Evolutionary conservation across 2,329 filamentous ascomycete genomes (phyloP), one percentile per base, ranked within the genome.

Genomic region (Macrophomina phaseolina): DNA sequence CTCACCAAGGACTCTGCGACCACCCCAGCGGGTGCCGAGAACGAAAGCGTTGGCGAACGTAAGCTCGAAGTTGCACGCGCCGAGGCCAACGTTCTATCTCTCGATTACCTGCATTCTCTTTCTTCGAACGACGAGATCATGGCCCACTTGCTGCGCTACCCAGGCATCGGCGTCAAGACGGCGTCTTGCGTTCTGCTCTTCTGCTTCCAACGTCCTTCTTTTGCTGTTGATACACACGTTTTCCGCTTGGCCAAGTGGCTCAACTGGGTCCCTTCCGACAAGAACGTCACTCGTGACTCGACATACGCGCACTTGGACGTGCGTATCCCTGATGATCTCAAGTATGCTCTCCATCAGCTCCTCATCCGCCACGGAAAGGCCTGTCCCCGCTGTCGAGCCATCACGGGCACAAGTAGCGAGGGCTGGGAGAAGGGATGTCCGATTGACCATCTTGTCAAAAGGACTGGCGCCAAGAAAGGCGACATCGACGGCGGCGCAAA

Each of bases 151-250:
- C 80, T 85, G 34, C 84, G 83, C 34, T 89, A 85, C 68, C 87
- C 87, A 1, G 88, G 88, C 4, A 89, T 90, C 52, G 88, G 88
- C 0, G 84, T 85, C n/a, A 90, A 90, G 72, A 90, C 87, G 0
- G 88, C 88, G 3, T 86, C 86, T 2, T 90, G 88, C 69, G 88
- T 90, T 4, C 77, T 87, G 6, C 81, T 90, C 1, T 90, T 90
- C 78, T 90, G 87, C 71, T 81, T 90, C 6, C 86, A 87, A 70
- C 82, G 87, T 0, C 87, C 88, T 2, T 85, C 82, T 65, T 90
- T 90, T 69, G 88, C 88, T 0, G 88, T 90, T 8, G 88, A 90
- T 70, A 90, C 88, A 1, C 88, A 90, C 74, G 87, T 90, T 67
- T 89, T 89, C 72, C 84, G 88, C 1, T 82, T 90, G 14, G 85